These are phyloP conservation scores for Coniochaeta sp. DNA, from an alignment of 2,329 filamentous ascomycete genomes.

Conservation along the genomic window DNA sequence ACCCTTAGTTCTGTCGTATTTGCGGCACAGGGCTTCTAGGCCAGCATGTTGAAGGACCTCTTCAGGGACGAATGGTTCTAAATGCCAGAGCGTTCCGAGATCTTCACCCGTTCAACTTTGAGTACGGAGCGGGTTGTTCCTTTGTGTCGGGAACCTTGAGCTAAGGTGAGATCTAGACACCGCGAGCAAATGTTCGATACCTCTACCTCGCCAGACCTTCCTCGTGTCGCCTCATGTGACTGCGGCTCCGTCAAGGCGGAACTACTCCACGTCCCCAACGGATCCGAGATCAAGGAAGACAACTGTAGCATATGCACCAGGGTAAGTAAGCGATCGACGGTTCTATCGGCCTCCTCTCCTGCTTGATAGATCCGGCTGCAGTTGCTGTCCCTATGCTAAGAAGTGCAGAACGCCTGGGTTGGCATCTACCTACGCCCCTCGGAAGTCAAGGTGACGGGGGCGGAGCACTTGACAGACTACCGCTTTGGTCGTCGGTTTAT, in stretches of 20 bases:
- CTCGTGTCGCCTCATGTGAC: background rate
- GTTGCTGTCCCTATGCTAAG: background rate
- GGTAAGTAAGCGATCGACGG: background rate
- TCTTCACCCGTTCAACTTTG: background rate
- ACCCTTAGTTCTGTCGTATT: background rate
- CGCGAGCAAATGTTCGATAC: background rate
- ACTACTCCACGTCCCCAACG: background rate
- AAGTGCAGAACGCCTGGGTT: constrained; percentile 17
- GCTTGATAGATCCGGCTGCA: too few species aligned
- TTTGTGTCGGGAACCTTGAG: too few species aligned
- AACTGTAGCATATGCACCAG: background rate
- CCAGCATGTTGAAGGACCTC: background rate
- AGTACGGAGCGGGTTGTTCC: background rate
- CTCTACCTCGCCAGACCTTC: background rate
- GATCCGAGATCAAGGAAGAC: background rate
- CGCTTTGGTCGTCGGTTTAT: constrained; percentile 15
- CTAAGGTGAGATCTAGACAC: background rate
- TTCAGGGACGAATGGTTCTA: background rate
- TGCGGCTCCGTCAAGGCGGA: background rate
- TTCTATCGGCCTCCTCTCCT: too few species aligned
- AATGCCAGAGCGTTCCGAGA: background rate
- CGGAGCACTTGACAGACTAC: constrained; percentile 19
- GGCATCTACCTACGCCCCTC: constrained; percentile 19
- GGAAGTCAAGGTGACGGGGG: constrained; percentile 17
- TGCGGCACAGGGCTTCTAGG: background rate